Evolutionary conservation across 129 eudicot genomes (phyloP).

Genomic region (Pulicaria dysenterica): DNA sequence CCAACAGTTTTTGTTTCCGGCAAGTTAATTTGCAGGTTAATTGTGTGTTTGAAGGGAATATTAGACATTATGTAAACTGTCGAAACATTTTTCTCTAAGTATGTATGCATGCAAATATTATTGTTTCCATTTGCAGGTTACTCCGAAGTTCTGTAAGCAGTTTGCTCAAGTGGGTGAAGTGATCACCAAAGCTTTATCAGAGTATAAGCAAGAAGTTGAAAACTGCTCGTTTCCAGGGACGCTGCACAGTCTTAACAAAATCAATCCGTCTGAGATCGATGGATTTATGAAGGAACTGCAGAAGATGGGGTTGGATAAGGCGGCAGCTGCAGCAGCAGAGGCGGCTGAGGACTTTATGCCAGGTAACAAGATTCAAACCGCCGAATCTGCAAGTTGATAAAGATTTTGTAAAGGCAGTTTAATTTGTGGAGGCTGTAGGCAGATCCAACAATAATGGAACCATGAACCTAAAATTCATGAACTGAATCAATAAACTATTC

Average conservation of each 20-base stretch:
- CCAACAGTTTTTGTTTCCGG: background rate
- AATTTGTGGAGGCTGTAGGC: slow-evolving; percentile 16
- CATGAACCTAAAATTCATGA: too few relatives aligned
- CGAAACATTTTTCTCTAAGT: too few relatives aligned
- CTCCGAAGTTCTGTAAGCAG: slow-evolving; percentile 97
- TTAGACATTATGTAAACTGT: background rate
- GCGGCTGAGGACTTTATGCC: slow-evolving; percentile 63
- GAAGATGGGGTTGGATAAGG: slow-evolving; percentile 69
- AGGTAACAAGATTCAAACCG: slow-evolving; percentile 21
- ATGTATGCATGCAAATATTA: too few relatives aligned
- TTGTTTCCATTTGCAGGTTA: slow-evolving; percentile 56
- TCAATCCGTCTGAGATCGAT: slow-evolving; percentile 50
- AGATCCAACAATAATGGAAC: slow-evolving; percentile 24
- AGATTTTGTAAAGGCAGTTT: background rate
- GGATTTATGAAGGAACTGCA: slow-evolving; percentile 64
- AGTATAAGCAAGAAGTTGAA: slow-evolving; percentile 83
- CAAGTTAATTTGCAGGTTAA: background rate
- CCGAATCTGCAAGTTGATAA: background rate
- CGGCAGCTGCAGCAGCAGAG: slow-evolving; percentile 82
- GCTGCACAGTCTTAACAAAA: slow-evolving; percentile 79
- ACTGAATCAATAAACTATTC: too few relatives aligned
- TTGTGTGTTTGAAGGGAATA: background rate
- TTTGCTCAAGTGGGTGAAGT: slow-evolving; percentile 78
- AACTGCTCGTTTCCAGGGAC: slow-evolving; percentile 74
- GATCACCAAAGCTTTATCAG: slow-evolving; percentile 83